Conservation (phyloP, 1,284 basidiomycete species). For the Ceratobasidium sp. region DNA sequence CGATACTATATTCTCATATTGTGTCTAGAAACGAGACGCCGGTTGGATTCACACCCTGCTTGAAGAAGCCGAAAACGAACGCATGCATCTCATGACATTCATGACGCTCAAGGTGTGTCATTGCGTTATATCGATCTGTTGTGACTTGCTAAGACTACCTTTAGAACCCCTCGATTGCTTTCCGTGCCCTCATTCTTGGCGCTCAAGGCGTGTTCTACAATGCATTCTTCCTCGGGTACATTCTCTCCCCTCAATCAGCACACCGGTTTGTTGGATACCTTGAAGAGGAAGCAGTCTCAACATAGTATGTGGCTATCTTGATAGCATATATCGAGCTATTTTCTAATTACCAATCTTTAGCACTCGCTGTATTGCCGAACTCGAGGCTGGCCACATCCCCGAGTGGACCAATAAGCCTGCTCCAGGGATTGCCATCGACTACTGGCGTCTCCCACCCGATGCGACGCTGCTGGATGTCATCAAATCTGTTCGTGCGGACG, state of each 20-base stretch:
- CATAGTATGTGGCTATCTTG: conserved; percentile 63
- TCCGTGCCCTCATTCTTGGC: conserved; percentile 80
- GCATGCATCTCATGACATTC: conserved; percentile 84
- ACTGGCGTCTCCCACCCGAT: conserved; percentile 71
- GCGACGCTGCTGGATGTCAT: conserved; percentile 58
- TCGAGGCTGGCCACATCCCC: conserved; percentile 85
- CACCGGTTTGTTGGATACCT: conserved; percentile 96
- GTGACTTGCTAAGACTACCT: conserved; percentile 90
- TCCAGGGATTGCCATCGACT: conserved; percentile 90
- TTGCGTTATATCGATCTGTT: conserved; percentile 49
- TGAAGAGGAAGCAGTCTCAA: conserved; percentile 93
- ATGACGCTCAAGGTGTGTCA: conserved; percentile 47
- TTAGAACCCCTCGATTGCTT: conserved; percentile 75
- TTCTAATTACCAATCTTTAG: conserved; percentile 50
- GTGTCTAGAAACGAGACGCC: conserved; percentile 75
- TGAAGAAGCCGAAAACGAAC: conserved; percentile 94
- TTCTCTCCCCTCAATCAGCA: conserved; percentile 74
- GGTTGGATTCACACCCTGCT: conserved; percentile 88
- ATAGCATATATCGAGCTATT: neutral
- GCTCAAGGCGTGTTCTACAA: conserved; percentile 92
- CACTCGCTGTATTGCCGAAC: conserved; percentile 81
- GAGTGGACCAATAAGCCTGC: conserved; percentile 82
- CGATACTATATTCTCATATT: conserved; percentile 23
- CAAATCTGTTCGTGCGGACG: conserved; percentile 81
- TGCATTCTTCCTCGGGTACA: conserved; percentile 71